A percentile compares a stretch with the other conserved stretches of the same genome.
phyloP scores from a whole-genome alignment of 768 basidiomycete species.

The Xerocomus spinulosus region DNA sequence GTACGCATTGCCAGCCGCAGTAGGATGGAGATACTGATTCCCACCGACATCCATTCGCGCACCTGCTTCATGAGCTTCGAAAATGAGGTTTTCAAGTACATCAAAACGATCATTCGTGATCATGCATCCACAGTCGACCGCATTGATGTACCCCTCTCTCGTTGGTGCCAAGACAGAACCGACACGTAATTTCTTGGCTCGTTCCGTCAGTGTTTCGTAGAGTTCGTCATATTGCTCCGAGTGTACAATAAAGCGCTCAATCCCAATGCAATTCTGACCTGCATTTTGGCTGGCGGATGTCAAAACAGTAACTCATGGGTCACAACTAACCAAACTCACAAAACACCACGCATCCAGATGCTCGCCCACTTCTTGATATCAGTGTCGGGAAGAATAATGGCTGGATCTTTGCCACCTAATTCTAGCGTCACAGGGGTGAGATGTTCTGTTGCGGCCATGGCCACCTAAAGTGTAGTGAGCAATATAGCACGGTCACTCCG shows the following conservation, averaged over 20 bases:
- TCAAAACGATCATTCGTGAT: constrained; percentile 71
- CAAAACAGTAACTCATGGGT: neutral
- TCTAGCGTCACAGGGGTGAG: constrained; percentile 92
- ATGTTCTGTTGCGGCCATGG: constrained; percentile 76
- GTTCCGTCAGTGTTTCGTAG: constrained; percentile 57
- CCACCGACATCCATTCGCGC: constrained; percentile 66
- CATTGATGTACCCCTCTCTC: constrained; percentile 63
- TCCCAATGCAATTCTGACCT: constrained; percentile 97
- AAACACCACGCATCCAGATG: constrained; percentile 86
- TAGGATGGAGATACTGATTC: constrained; percentile 55
- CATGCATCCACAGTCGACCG: constrained; percentile 86
- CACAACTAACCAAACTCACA: constrained; percentile 51
- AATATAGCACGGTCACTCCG: neutral
- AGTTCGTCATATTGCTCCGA: constrained; percentile 71
- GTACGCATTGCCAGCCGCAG: constrained; percentile 69
- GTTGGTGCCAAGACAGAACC: constrained; percentile 69
- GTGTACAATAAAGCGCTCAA: constrained; percentile 90
- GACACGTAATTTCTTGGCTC: constrained; percentile 63
- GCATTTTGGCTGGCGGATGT: constrained; percentile 65
- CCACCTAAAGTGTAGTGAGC: constrained; percentile 50
- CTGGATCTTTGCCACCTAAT: constrained; percentile 93
- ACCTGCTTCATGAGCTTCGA: constrained; percentile 63
- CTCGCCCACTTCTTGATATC: constrained; percentile 77
- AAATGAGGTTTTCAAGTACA: constrained; percentile 62
- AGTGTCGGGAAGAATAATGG: constrained; percentile 81